Evolutionary conservation across 1,284 basidiomycete genomes (phyloP), one percentile per base, ranked within the genome.

Genomic region (Fomitopsis betulina): DNA sequence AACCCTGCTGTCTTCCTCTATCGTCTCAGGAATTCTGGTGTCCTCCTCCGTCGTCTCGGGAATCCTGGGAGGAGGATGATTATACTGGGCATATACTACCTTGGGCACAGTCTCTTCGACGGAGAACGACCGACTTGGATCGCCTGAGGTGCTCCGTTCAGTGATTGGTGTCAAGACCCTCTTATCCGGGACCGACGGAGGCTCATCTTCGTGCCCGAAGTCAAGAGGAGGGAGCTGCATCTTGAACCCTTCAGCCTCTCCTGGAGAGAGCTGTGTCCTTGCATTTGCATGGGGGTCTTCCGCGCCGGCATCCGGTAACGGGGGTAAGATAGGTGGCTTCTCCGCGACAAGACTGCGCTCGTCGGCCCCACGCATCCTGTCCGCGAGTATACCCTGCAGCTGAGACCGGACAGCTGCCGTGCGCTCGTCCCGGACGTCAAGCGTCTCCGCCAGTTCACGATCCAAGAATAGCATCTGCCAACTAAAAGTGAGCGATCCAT

Each of bases 401-500:
- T 80, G 77, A 7, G 80, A 75, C 9, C 93, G 82, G 61, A 93
- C 81, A 7, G 76, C 76, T 2, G 90, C 86, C 2, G 91, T 92
- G 37, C 82, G 82, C 64, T 91, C 90, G 58, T 92, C 87, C 52
- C 91, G 80, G 58, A 89, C 87, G 69, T 96, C 91, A 63, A 94
- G 76, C 38, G 75, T 76, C 70, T 96, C 89, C 15, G 91, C 92
- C 13, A 86, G 76, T 64, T 95, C 93, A 53, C 94, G 85, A 61
- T 94, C 92, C 58, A 98, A 79, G 80, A 98, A 98, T 21, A 98
- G 85, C 54, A 87, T 80, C 90, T 89, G 64, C 19, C 57, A 39
- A 32, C 32, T 33, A n/a, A n/a, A 19, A n/a, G 38, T 47, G 40
- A 42, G 40, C 39, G 6, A 51, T 32, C 27, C 23, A 61, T 94